A percentile compares a stretch with the other conserved stretches of the same genome.
Evolutionary conservation across 73 alveolate genomes (phyloP).

Genomic region (Paramecium biaurelia): DNA sequence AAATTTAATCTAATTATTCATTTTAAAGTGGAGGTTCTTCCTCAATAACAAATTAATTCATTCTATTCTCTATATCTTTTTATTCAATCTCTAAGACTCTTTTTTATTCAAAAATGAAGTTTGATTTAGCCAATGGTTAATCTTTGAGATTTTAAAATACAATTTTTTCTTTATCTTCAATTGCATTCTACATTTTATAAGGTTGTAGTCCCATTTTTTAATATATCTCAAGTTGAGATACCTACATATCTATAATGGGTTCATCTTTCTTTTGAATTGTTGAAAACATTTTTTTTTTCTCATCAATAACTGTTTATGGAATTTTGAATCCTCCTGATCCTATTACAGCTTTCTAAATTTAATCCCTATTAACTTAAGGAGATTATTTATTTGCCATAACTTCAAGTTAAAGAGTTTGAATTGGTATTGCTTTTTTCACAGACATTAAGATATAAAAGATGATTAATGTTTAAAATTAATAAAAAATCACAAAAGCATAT

Average conservation of each 20-base stretch:
- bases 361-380: neutral
- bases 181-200: neutral
- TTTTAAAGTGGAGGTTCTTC: neutral
- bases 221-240: neutral
- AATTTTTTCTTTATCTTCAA: neutral
- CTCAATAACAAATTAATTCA: neutral
- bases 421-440: constrained; percentile 20
- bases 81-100: neutral
- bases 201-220: constrained; percentile 12
- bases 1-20: neutral
- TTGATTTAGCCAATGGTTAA: constrained; percentile 10
- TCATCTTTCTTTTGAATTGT: neutral
- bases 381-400: neutral
- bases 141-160: constrained; percentile 4
- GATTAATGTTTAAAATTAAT: neutral
- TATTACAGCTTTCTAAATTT: neutral
- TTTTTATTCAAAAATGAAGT: neutral
- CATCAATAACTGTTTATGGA: constrained; percentile 7
- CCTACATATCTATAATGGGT: neutral
- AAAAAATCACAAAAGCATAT: neutral
- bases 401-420: neutral
- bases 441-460: neutral
- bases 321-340: neutral
- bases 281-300: constrained; percentile 13
- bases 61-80: neutral